Evolutionary conservation across 352 stramenopile genomes (phyloP), one percentile per base, ranked within the genome.

Genomic region (Lagenidium giganteum): DNA sequence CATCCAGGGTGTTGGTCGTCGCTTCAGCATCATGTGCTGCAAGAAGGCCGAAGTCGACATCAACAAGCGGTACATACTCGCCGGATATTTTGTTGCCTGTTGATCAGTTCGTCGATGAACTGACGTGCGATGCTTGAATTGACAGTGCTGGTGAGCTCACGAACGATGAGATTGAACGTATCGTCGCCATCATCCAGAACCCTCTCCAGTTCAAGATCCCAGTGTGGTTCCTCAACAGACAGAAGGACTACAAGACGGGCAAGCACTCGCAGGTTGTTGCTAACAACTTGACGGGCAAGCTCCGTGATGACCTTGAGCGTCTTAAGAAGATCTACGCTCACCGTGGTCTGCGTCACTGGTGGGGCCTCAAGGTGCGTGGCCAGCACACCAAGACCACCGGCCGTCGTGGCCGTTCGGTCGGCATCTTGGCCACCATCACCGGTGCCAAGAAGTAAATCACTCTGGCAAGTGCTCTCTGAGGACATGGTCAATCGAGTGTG

Each of bases 371-470:
- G 68, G 97, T 99, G 51, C 95, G 97, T 87, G 97, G 97, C 66
- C 97, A 99, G 88, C 97, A 99, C 95, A 99, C 97, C 69, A 98
- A 98, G 87, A 99, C 97, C 69, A 99, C 96, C 59, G 96, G 96
- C 71, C 95, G 97, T 79, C 95, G 93, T 41, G 75, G 80, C 47
- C 70, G 70, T 54, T 83, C 74, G 42, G 77, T 90, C 51, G 80
- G 80, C 47, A 87, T 93, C 57, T 75, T 92, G 52, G 80, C 50
- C 25, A 36, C 50, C 29, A 32, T 58, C 50, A 58, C 50, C 23
- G 49, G 48, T 41, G 33, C 60, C 48, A 75, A 74, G 69, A 92
- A 92, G 73, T 92, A 91, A 86, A 47, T 62, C 42, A n/a, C n/a
- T n/a, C n/a, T n/a, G n/a, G n/a, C n/a, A n/a, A 47, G 50, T 54